Base-by-base conservation (phyloP, 139 green algal species). In the Pedinophyceae sp. region DNA sequence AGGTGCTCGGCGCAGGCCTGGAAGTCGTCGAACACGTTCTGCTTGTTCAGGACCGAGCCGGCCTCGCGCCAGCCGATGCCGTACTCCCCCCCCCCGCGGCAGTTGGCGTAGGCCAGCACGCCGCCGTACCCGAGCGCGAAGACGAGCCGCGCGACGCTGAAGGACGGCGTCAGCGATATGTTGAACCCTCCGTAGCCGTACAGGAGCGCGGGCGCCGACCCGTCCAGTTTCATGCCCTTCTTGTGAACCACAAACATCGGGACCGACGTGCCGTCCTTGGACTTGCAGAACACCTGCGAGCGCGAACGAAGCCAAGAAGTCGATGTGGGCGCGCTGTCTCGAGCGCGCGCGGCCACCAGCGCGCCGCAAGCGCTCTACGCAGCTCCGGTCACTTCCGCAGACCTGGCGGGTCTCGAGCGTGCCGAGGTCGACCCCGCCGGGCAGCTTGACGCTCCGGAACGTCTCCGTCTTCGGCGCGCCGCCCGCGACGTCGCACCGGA, bases 131-230 rank as follows among this genome's bases (percentile, higher is more conserved):
- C 71, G 30, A 74, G 46, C 55, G 88, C 72, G 55, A 73, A 82
- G 22, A 61, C 57, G 26, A 85, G 20, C 2, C 73, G 50, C 17
- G 61, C 64, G 19, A 76, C 61, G 27, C 52, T 76, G 78, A 95
- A 96, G 29, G 52, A 59, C 0, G 88, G 86, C 61, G 78, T 68
- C 50, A 96, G 61, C 43, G 52, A 71, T 52, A 93, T 79, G 69
- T 91, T 94, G 78, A 96, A 96, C 22, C 88, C 88, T 51, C 74
- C 87, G 53, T 95, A 96, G 40, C 81, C 87, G 47, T 94, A 95
- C 10, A 96, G 75, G 59, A 95, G 74, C 2, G 79, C 81, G 29
- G 83, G 81, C 29, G 73, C 69, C 25, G 23, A 62, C 38, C 73
- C 71, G 46, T 89, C 69, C 51, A 82, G 67, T 20, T 57, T 18